Evolutionary conservation across 495 filamentous ascomycete species (phyloP), one percentile per base, ranked within the genome.

Genomic region (Neurospora africana): DNA sequence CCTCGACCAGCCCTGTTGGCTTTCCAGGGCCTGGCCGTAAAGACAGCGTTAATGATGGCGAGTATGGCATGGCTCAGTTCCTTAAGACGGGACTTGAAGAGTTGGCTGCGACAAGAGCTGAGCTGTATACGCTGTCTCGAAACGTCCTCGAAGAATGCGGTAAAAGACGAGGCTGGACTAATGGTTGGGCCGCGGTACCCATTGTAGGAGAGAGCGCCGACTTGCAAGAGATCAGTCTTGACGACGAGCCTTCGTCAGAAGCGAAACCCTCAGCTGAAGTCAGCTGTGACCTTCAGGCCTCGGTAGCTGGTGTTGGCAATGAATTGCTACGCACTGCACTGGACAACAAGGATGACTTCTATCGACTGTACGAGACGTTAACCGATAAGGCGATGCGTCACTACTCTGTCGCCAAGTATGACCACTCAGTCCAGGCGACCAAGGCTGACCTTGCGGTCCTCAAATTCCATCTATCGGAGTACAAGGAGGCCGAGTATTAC

Each of bases 401-500:
- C 79, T 92, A 91, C 78, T 87, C 89, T 39, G 85, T 93, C 9
- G 95, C 93, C 15, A 91, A 89, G 47, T 90, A 92, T 73, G 83
- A 81, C 2, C 91, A 95, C 74, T 91, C 92, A 23, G 89, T 90
- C 0, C 90, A 96, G 74, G 85, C 88, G 39, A 89, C 90, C 61
- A 88, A 94, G 80, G 91, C 93, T 19, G 95, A 99, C 79, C 87
- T 98, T 35, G 95, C 95, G 7, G 85, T 93, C 13, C 82, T 97
- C 69, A 92, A 93, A 81, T 96, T 90, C 71, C 86, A 91, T 70
- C 83, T 91, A 10, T 83, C 85, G 23, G 92, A 98, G 74, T 95
- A 90, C 79, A 84, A 78, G 13, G 86, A 88, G 15, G 94, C 95
- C 15, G 90, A 92, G 2, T 88, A 86, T 4, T 94, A 92, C 76